Conservation (phyloP, 345 rosid species). For the Barbarea vulgaris region DNA sequence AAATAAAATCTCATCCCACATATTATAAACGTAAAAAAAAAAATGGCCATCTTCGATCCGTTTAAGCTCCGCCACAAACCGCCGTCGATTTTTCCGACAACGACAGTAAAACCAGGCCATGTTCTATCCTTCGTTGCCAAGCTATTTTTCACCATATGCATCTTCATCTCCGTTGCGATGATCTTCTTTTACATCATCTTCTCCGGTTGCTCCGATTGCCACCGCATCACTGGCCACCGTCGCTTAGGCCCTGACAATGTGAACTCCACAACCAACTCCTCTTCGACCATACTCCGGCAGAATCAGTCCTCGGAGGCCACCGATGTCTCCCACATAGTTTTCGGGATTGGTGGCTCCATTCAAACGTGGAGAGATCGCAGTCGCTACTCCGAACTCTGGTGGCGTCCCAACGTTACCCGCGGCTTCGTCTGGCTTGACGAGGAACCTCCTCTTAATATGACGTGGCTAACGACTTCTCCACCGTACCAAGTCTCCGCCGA, state of each 20-base stretch:
- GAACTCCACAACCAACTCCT: constrained; percentile 43
- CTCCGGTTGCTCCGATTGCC: constrained; percentile 36
- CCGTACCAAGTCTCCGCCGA: constrained; percentile 63
- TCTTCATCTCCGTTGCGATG: constrained; percentile 51
- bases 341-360: constrained; percentile 86
- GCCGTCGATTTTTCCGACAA: constrained; percentile 38
- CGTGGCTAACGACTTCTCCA: constrained; percentile 60
- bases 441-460: constrained; percentile 44
- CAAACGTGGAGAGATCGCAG: constrained; percentile 74
- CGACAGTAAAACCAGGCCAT: constrained; percentile 36
- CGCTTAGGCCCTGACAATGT: constrained; percentile 51
- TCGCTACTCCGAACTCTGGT: constrained; percentile 71
- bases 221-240: constrained; percentile 27
- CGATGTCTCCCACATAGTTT: constrained; percentile 61
- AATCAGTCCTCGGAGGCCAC: constrained; percentile 38
- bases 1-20: background rate
- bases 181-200: constrained; percentile 49
- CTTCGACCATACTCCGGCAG: background rate
- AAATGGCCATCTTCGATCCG: constrained; percentile 36
- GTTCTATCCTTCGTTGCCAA: constrained; percentile 46
- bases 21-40: background rate
- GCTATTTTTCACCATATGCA: constrained; percentile 47
- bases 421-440: constrained; percentile 90
- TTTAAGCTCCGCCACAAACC: constrained; percentile 37
- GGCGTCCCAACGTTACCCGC: constrained; percentile 68